Evolutionary conservation across 345 rosid genomes (phyloP), one percentile per base, ranked within the genome.

Genomic region (Microthlaspi erraticum): DNA sequence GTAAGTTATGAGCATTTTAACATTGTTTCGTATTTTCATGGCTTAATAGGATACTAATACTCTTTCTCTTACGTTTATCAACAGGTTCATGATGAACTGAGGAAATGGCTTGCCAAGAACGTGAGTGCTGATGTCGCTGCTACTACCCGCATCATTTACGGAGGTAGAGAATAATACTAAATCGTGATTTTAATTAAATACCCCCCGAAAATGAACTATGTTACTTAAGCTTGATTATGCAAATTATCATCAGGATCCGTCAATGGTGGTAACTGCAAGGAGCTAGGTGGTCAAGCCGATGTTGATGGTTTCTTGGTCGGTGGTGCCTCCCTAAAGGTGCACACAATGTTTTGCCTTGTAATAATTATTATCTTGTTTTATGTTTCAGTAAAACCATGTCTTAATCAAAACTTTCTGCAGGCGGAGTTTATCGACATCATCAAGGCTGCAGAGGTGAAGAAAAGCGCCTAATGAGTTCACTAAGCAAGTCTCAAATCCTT

Each of bases 251-350:
- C 79, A 90, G 97, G 97, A 43, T 90, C 97, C 5, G 97, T 88
- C 43, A 90, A 54, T 77, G 97, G 87, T 66, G 89, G 81, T 70
- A 90, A 88, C 84, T 82, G 90, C 86, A 90, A 86, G 80, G 97
- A 86, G 75, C 81, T 90, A 80, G 92, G 85, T 39, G 83, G 75
- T 16, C 84, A 88, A 49, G 79, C 89, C 11, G 92, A 90, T 81
- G 86, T 88, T 42, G 97, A 90, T 79, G 97, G 97, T 57, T 90
- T 90, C 83, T 83, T 90, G 81, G 97, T 90, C 37, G 97, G 97
- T 48, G 97, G 97, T 58, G 97, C 97, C 68, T 85, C 97, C 37
- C 83, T 90, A 16, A 90, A 90, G 92, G 92, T 90, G 63, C 58
- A 61, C n/a, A 5, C 20, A 19, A 16, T n/a, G 48, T 29, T 52